phyloP scores from a whole-genome alignment of 1,139 yeast genomes.

The Pichia inconspicua region DNA sequence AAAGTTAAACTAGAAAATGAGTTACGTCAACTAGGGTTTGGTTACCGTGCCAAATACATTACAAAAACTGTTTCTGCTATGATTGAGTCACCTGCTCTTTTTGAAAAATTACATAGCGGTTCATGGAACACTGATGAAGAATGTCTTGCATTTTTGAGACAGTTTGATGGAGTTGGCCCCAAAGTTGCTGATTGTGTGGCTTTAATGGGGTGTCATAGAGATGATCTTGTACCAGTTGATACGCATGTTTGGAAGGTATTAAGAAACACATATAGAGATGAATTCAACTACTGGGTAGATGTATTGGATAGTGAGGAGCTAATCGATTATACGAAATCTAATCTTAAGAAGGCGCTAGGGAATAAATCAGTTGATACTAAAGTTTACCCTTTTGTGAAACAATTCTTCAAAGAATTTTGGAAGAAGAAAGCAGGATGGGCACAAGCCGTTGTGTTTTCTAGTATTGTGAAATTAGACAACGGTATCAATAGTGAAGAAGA shows the following conservation, averaged over 20 bases:
- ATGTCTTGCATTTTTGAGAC: conserved; percentile 50
- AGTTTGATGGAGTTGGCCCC: conserved; percentile 89
- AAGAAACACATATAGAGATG: conserved; percentile 54
- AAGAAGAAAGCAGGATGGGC: conserved; percentile 98
- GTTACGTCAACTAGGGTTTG: conserved; percentile 64
- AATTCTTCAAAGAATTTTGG: conserved; percentile 61
- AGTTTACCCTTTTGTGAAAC: conserved; percentile 12
- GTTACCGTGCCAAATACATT: conserved; percentile 87
- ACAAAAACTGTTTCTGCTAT: conserved; percentile 62
- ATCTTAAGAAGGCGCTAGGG: conserved; percentile 34
- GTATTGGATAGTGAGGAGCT: conserved; percentile 15
- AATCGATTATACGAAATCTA: conserved; percentile 2
- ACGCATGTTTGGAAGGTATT: conserved; percentile 96
- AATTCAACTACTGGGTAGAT: conserved; percentile 12
- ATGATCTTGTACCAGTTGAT: conserved; percentile 88
- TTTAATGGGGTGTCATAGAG: conserved; percentile 84
- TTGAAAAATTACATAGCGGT: conserved; percentile 24
- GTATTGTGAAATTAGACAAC: conserved; percentile 60
- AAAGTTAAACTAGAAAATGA: conserved; percentile 29
- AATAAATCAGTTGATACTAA: conserved; percentile 14
- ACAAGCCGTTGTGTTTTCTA: conserved; percentile 82
- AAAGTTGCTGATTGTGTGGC: conserved; percentile 96
- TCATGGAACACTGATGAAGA: conserved; percentile 40
- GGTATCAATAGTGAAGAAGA: conserved; percentile 28
- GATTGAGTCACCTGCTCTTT: conserved; percentile 30